These are phyloP conservation scores for Kokia cookei DNA, from an alignment of 441 rosid genomes.

Conservation along the genomic window DNA sequence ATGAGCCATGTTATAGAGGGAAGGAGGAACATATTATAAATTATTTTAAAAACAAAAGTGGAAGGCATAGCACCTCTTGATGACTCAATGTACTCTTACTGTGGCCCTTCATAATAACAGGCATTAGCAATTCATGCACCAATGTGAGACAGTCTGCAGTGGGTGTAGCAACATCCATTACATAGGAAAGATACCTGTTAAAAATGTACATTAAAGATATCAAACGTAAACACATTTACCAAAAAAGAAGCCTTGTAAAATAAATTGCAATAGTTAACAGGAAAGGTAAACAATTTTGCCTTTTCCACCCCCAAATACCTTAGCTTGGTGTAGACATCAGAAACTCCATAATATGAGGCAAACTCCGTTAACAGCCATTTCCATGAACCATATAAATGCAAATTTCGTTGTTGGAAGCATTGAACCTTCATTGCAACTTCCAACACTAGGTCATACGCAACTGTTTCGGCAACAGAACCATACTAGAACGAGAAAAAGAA, in stretches of 20 bases:
- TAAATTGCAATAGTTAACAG: background rate
- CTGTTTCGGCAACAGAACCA: conserved; percentile 98
- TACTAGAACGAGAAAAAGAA: conserved; percentile 43
- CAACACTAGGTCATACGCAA: conserved; percentile 83
- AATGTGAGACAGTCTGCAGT: conserved; percentile 92
- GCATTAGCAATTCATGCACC: conserved; percentile 80
- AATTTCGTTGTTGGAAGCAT: conserved; percentile 82
- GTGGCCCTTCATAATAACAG: conserved; percentile 82
- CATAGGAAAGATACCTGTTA: conserved; percentile 84
- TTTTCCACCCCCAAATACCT: conserved; percentile 35
- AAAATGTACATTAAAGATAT: conserved; percentile 11
- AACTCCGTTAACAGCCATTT: conserved; percentile 94
- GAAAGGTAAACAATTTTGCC: background rate
- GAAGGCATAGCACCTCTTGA: conserved; percentile 64
- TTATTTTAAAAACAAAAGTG: background rate
- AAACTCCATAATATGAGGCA: conserved; percentile 92
- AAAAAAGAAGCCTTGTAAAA: background rate
- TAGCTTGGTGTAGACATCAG: conserved; percentile 84
- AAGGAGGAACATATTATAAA: conserved; percentile 9
- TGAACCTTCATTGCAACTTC: conserved; percentile 95
- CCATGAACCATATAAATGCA: conserved; percentile 86
- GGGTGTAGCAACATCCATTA: conserved; percentile 98
- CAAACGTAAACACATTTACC: background rate
- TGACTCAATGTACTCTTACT: conserved; percentile 84
- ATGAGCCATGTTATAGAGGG: background rate